Conservation (phyloP, 1,139 yeast genomes). For the Scheffersomyces illinoinensis region DNA sequence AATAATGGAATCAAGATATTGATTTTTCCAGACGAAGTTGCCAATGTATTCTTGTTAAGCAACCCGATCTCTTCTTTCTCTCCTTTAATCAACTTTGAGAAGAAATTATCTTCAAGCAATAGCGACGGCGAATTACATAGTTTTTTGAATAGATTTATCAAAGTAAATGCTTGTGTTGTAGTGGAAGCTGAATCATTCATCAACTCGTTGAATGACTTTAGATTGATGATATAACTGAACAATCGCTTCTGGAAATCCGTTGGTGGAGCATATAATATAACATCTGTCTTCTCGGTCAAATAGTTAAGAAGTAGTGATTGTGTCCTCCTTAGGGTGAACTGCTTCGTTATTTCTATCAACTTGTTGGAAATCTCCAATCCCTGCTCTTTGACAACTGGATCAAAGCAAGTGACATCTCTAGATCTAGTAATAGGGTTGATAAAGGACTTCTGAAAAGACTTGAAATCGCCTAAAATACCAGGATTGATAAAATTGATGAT, state of each 20-base stretch:
- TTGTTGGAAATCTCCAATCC: slow-evolving; percentile 68
- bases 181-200: slow-evolving; percentile 21
- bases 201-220: slow-evolving; percentile 36
- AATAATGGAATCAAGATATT: slow-evolving; percentile 55
- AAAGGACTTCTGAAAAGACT: slow-evolving; percentile 63
- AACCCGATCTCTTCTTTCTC: slow-evolving; percentile 13
- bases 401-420: slow-evolving; percentile 69
- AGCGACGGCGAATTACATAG: slow-evolving; percentile 82
- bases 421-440: slow-evolving; percentile 73
- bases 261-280: slow-evolving; percentile 79
- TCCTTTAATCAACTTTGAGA: slow-evolving; percentile 18
- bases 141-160: slow-evolving; percentile 77
- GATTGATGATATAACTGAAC: slow-evolving; percentile 52
- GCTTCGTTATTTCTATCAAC: slow-evolving; percentile 60
- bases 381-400: slow-evolving; percentile 44
- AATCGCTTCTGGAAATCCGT: slow-evolving; percentile 58
- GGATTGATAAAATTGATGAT: slow-evolving; percentile 85
- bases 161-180: slow-evolving; percentile 54
- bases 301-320: slow-evolving; percentile 58
- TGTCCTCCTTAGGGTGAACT: slow-evolving; percentile 77
- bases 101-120: slow-evolving; percentile 43
- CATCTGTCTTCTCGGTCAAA: slow-evolving; percentile 76
- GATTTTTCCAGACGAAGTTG: slow-evolving; percentile 53
- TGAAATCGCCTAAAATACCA: slow-evolving; percentile 67
- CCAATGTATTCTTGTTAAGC: slow-evolving; percentile 16